Evolutionary conservation across 2,329 filamentous ascomycete species (phyloP).

Genomic region (Fusarium miscanthi): DNA sequence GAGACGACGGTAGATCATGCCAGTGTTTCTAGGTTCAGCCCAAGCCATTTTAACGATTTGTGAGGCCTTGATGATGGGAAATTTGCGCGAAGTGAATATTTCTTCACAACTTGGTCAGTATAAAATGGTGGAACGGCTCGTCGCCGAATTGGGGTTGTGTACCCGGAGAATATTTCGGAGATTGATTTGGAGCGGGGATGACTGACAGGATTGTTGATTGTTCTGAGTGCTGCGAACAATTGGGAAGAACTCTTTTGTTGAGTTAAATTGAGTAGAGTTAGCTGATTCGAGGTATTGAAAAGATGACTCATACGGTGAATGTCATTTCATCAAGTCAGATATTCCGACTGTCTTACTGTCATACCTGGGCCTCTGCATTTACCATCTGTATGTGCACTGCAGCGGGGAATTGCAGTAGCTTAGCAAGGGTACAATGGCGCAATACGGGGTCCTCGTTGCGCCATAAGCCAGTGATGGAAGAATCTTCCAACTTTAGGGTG

Average conservation of each 20-base stretch:
- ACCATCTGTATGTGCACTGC: not conserved
- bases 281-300: not conserved
- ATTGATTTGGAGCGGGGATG: constrained; percentile 41
- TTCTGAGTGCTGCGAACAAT: not conserved
- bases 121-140: not conserved
- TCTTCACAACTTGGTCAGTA: not conserved
- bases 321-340: not conserved
- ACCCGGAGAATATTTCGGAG: constrained; percentile 39
- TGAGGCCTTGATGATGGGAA: constrained; percentile 1
- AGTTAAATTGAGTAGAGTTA: rapidly evolving
- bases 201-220: not conserved
- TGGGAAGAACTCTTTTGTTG: not conserved
- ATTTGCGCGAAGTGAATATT: not conserved
- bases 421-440: constrained; percentile 32
- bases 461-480: constrained; percentile 15
- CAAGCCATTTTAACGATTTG: constrained; percentile 52
- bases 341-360: not conserved
- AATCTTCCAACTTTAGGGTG: not conserved
- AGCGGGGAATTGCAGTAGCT: not conserved
- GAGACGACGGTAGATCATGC: constrained; percentile 57
- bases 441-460: constrained; percentile 23
- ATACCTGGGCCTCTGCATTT: not conserved
- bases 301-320: not conserved
- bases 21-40: constrained; percentile 57
- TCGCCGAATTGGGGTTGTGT: not conserved